Conservation (phyloP, 192 early-diverging fungal genomes). For the Neocallimastix lanati region DNA sequence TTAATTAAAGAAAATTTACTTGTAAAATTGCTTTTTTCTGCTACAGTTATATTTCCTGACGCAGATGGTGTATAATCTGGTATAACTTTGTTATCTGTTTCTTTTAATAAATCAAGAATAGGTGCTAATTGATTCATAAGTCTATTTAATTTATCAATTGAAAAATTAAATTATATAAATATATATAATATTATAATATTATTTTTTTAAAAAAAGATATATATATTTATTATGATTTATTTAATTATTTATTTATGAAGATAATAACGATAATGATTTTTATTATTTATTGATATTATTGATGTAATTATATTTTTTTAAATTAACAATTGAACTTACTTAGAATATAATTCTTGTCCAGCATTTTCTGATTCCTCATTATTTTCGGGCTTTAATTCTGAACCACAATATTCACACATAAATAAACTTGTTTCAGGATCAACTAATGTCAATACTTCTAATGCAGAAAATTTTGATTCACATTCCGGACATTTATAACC, state of each 20-base stretch:
- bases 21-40: background rate
- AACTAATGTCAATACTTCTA: slow-evolving; percentile 36
- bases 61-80: slow-evolving; percentile 8
- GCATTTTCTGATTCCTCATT: slow-evolving; percentile 43
- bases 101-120: slow-evolving; percentile 50
- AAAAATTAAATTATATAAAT: too few relatives aligned
- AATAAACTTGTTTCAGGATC: slow-evolving; percentile 22
- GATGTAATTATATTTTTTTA: too few relatives aligned
- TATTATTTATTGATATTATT: too few relatives aligned
- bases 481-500: slow-evolving; percentile 49
- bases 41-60: background rate
- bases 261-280: too few relatives aligned
- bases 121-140: slow-evolving; percentile 51
- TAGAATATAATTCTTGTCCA: background rate
- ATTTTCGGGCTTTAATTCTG: slow-evolving; percentile 21
- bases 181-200: too few relatives aligned
- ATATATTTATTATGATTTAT: too few relatives aligned
- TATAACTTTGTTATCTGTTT: slow-evolving; percentile 47
- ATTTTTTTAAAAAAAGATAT: too few relatives aligned
- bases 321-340: too few relatives aligned
- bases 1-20: background rate
- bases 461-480: slow-evolving; percentile 27
- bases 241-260: too few relatives aligned
- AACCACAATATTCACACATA: slow-evolving; percentile 37
- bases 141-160: too few relatives aligned